Evolutionary conservation across 2,329 filamentous ascomycete genomes (phyloP).

Genomic region (Aspergillus arachidicola): DNA sequence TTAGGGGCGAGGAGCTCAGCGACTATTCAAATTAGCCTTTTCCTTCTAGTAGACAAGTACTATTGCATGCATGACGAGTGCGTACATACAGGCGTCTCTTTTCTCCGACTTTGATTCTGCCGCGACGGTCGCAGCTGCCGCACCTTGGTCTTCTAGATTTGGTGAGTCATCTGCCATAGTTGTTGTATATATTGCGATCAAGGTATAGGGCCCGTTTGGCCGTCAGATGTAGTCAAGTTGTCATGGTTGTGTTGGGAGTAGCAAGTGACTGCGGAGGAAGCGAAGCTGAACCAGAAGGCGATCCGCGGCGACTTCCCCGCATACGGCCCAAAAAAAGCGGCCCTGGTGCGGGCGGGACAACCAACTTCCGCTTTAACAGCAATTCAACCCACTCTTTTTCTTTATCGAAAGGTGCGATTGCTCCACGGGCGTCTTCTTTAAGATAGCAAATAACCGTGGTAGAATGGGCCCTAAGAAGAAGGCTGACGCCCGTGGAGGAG

Average conservation of each 20-base stretch:
- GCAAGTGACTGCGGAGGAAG: constrained; percentile 12
- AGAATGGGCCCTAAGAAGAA: constrained; percentile 48
- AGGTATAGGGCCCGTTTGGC: neutral
- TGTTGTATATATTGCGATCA: neutral
- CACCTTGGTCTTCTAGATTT: constrained; percentile 13
- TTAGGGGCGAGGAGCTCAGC: constrained; percentile 59
- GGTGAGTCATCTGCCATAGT: constrained; percentile 3
- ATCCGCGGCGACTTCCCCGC: constrained; percentile 15
- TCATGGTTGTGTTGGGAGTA: neutral
- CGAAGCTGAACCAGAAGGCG: neutral
- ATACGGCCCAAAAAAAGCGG: constrained; percentile 20
- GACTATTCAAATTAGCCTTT: constrained; percentile 40
- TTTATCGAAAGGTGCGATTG: neutral
- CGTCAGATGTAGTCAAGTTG: neutral
- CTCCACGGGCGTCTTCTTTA: constrained; percentile 28
- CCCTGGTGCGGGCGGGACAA: constrained; percentile 39
- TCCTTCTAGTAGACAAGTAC: neutral
- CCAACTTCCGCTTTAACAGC: constrained; percentile 16
- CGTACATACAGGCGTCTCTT: constrained; percentile 40
- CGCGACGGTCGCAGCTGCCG: constrained; percentile 5
- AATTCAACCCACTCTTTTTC: constrained; percentile 6
- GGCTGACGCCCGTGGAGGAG: constrained; percentile 40
- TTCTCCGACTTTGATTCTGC: constrained; percentile 27
- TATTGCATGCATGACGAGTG: neutral
- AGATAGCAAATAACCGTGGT: constrained; percentile 2